Percentiles rank a stretch among this genome's conserved stretches.
Evolutionary conservation across 805 yeast genomes (phyloP).

Genomic region (Cyberlindnera sargentensis): DNA sequence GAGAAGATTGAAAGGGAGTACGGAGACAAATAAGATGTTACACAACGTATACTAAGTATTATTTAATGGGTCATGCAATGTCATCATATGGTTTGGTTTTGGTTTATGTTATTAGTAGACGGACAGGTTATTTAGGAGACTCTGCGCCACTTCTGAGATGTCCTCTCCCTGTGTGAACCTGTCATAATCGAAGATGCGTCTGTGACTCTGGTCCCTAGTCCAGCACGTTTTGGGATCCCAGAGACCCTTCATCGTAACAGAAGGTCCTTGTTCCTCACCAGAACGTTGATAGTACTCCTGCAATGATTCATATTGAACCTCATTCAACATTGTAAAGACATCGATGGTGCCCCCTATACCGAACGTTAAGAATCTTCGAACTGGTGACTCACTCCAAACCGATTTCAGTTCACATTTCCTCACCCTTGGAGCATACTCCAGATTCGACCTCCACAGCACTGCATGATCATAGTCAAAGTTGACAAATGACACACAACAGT

Average conservation of each 20-base stretch:
- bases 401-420: conserved; percentile 24
- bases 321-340: conserved; percentile 18
- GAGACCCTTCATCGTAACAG: conserved; percentile 17
- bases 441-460: background rate
- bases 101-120: no score
- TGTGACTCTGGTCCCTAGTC: conserved; percentile 8
- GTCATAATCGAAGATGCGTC: conserved; percentile 13
- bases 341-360: conserved; percentile 34
- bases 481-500: no score
- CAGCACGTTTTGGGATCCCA: conserved; percentile 17
- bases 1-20: conserved; percentile 62
- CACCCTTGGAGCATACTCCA: conserved; percentile 29
- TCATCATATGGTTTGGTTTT: no score
- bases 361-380: conserved; percentile 19
- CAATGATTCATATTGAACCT: conserved; percentile 1
- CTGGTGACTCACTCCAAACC: conserved; percentile 23
- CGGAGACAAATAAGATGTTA: conserved; percentile 5
- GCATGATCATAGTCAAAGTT: no score
- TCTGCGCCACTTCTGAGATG: conserved; percentile 4
- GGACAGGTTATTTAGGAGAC: conserved; percentile 1
- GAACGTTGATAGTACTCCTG: background rate
- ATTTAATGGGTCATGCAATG: no score
- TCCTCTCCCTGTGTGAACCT: conserved; percentile 1
- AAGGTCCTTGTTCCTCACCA: background rate
- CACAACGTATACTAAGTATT: background rate